Evolutionary conservation across 139 green algal genomes (phyloP).

Genomic region (Chlorella vulgaris): DNA sequence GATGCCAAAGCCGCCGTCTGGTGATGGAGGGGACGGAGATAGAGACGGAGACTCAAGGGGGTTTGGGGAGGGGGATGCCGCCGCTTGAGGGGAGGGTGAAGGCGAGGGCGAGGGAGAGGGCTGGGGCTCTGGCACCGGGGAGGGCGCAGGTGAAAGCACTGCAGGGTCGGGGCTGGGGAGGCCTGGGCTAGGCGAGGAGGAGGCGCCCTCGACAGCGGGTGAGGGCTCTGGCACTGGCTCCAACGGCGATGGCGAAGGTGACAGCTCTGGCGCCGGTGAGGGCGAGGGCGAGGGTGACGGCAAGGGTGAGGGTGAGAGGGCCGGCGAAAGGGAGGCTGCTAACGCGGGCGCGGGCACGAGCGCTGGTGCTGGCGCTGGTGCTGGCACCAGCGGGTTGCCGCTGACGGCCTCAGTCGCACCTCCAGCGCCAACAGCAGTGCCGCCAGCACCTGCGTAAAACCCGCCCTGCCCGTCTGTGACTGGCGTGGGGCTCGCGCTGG

Average conservation of each 20-base stretch:
- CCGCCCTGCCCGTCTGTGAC: too few relatives aligned
- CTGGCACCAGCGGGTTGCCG: background rate
- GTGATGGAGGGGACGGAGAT: too few relatives aligned
- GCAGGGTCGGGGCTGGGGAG: background rate
- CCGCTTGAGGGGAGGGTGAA: background rate
- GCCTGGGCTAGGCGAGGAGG: background rate
- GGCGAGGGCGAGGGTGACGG: background rate
- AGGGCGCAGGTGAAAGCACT: background rate
- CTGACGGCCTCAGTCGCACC: too few relatives aligned
- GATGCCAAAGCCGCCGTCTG: background rate
- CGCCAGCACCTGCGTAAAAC: too few relatives aligned
- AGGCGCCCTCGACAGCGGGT: too few relatives aligned
- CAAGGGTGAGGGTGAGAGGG: background rate
- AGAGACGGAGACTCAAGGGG: background rate
- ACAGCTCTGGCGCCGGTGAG: background rate
- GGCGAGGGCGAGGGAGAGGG: background rate
- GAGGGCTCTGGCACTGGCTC: too few relatives aligned
- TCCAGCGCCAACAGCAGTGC: too few relatives aligned
- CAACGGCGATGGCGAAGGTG: background rate
- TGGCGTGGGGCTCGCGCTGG: too few relatives aligned
- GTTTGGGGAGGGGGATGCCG: background rate
- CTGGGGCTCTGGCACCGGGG: too few relatives aligned
- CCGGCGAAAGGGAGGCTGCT: background rate
- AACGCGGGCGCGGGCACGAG: background rate
- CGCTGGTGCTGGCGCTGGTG: background rate